phyloP scores from a whole-genome alignment of 805 yeast species.

The Alloascoidea hylecoeti region DNA sequence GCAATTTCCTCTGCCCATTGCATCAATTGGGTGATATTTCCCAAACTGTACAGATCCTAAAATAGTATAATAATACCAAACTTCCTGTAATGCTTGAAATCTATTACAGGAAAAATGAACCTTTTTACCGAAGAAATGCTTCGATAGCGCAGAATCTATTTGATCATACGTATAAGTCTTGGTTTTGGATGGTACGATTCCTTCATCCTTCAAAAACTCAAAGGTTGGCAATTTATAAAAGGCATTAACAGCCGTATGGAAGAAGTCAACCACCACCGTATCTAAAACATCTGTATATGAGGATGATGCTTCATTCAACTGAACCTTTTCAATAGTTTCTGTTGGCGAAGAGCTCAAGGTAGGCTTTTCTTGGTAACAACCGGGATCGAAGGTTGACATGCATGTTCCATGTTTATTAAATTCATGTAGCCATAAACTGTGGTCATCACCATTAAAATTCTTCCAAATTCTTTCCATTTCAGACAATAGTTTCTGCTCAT shows the following conservation, averaged over 20 bases:
- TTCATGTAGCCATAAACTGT: constrained; percentile 76
- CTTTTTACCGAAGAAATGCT: constrained; percentile 28
- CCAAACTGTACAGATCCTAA: constrained; percentile 63
- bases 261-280: constrained; percentile 52
- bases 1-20: constrained; percentile 42
- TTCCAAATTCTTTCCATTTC: constrained; percentile 60
- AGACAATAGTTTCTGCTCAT: constrained; percentile 28
- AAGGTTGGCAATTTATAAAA: constrained; percentile 52
- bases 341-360: constrained; percentile 7
- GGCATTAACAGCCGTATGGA: constrained; percentile 40
- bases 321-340: constrained; percentile 8
- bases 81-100: constrained; percentile 35
- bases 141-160: constrained; percentile 18
- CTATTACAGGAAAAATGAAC: constrained; percentile 47
- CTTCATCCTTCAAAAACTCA: constrained; percentile 48
- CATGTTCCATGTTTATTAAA: constrained; percentile 93
- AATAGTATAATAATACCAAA: constrained; percentile 73
- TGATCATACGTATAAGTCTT: constrained; percentile 38
- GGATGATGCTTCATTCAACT: too few species aligned
- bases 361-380: constrained; percentile 36
- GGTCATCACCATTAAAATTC: constrained; percentile 54
- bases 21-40: constrained; percentile 47
- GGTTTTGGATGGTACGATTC: constrained; percentile 51
- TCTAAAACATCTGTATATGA: not conserved
- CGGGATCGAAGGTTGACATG: constrained; percentile 62